Evolutionary conservation across 1,139 yeast genomes (phyloP).

Genomic region (Zygoascus sp.): DNA sequence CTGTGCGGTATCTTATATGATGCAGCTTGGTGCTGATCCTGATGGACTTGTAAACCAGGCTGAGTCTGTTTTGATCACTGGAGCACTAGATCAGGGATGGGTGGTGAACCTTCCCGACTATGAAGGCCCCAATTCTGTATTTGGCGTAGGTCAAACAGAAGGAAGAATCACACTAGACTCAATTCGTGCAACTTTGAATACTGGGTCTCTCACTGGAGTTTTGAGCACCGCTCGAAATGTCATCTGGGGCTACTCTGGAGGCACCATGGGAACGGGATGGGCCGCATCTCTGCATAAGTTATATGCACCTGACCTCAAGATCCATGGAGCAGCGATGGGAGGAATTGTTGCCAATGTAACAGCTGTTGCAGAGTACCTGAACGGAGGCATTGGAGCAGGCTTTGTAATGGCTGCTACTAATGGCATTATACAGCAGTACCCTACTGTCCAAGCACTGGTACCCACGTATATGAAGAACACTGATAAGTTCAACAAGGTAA

Average conservation of each 20-base stretch:
- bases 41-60: background rate
- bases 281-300: constrained; percentile 25
- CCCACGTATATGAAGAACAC: background rate
- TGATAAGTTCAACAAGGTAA: constrained; percentile 17
- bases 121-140: constrained; percentile 27
- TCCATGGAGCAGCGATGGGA: constrained; percentile 31
- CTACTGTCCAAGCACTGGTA: constrained; percentile 18
- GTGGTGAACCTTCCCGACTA: constrained; percentile 29
- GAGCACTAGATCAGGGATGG: constrained; percentile 16
- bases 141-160: constrained; percentile 23
- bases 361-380: constrained; percentile 16
- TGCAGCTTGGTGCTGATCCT: constrained; percentile 16
- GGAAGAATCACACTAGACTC: constrained; percentile 29
- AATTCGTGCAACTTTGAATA: constrained; percentile 24
- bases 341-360: constrained; percentile 25
- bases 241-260: constrained; percentile 32
- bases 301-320: constrained; percentile 28
- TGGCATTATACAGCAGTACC: constrained; percentile 33
- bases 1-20: constrained; percentile 31
- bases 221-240: constrained; percentile 15
- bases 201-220: constrained; percentile 20
- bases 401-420: constrained; percentile 27
- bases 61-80: constrained; percentile 8
- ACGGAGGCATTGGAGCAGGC: constrained; percentile 25
- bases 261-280: constrained; percentile 30